Percentiles rank a stretch among this genome's conserved stretches.
Evolutionary conservation across 164 flowering plant genomes (phyloP).

Genomic region (Berberis vulgaris): DNA sequence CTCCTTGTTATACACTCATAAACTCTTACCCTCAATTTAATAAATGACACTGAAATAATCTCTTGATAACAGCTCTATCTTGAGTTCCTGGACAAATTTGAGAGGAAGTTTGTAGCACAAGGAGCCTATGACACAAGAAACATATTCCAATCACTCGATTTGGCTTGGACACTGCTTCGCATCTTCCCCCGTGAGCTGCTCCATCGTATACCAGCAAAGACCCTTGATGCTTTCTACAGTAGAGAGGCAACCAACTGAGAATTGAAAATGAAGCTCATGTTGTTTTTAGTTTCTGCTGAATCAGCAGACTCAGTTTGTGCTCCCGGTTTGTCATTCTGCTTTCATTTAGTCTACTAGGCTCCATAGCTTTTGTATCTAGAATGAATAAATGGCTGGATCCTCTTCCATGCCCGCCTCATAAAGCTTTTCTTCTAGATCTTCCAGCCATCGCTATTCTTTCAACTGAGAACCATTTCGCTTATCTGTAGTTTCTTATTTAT

Average conservation of each 20-base stretch:
- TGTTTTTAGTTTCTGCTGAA: background rate
- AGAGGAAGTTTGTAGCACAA: too few species aligned
- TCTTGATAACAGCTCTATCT: slow-evolving; percentile 44
- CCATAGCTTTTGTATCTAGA: background rate
- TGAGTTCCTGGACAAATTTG: too few species aligned
- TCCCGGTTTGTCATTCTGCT: background rate
- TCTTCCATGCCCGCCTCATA: background rate
- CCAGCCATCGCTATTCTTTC: background rate
- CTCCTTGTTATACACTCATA: background rate
- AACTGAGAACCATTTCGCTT: background rate
- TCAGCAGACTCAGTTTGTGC: background rate
- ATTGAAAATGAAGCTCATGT: background rate
- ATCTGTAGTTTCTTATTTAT: background rate
- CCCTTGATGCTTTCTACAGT: slow-evolving; percentile 37
- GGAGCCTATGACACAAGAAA: too few species aligned
- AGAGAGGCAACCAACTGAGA: too few species aligned
- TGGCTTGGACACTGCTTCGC: too few species aligned
- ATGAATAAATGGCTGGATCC: background rate
- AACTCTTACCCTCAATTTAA: too few species aligned
- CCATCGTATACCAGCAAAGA: slow-evolving; percentile 97
- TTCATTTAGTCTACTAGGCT: background rate
- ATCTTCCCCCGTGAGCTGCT: slow-evolving; percentile 16
- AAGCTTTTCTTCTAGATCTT: background rate
- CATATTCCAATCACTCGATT: too few species aligned
- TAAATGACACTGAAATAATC: slow-evolving; percentile 8